Evolutionary conservation across 1,284 basidiomycete species (phyloP).

Genomic region (Malassezia obtusa): DNA sequence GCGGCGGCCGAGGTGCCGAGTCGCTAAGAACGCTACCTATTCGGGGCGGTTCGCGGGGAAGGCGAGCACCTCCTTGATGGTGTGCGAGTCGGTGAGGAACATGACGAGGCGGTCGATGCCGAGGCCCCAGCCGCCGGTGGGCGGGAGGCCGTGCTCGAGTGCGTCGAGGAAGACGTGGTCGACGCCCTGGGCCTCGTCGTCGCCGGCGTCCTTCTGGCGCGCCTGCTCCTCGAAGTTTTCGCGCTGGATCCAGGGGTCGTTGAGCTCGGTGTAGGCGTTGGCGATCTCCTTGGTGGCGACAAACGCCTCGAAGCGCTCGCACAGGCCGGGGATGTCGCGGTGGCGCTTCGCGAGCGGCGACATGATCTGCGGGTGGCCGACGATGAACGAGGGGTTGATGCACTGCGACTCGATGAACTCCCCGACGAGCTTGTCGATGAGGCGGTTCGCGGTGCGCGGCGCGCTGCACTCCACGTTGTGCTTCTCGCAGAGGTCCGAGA

Average conservation of each 20-base stretch:
- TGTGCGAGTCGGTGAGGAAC: slow-evolving; percentile 48
- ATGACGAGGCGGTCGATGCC: slow-evolving; percentile 31
- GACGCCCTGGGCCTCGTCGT: slow-evolving; percentile 94
- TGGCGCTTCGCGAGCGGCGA: slow-evolving; percentile 68
- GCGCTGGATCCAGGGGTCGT: slow-evolving; percentile 63
- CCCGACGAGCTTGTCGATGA: slow-evolving; percentile 94
- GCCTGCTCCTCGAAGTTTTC: slow-evolving; percentile 86
- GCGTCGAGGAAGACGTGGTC: slow-evolving; percentile 58
- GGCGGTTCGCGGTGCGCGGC: slow-evolving; percentile 85
- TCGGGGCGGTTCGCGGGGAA: slow-evolving; percentile 83
- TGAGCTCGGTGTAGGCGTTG: slow-evolving; percentile 70
- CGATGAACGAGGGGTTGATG: slow-evolving; percentile 91
- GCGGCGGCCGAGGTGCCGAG: background rate
- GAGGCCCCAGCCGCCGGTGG: slow-evolving; percentile 66
- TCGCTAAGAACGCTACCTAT: background rate
- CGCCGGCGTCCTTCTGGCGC: slow-evolving; percentile 87
- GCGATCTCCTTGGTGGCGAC: slow-evolving; percentile 91
- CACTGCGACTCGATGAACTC: slow-evolving; percentile 96
- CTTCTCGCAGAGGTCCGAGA: slow-evolving; percentile 66
- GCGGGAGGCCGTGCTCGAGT: slow-evolving; percentile 91
- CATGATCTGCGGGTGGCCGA: slow-evolving; percentile 97
- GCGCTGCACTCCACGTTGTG: slow-evolving; percentile 96
- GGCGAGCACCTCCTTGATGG: slow-evolving; percentile 77
- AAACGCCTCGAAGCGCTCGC: slow-evolving; percentile 97
- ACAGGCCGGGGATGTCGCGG: slow-evolving; percentile 58